phyloP scores from a whole-genome alignment of 805 yeast species.

The Sugiyamaella qingdaonensis region DNA sequence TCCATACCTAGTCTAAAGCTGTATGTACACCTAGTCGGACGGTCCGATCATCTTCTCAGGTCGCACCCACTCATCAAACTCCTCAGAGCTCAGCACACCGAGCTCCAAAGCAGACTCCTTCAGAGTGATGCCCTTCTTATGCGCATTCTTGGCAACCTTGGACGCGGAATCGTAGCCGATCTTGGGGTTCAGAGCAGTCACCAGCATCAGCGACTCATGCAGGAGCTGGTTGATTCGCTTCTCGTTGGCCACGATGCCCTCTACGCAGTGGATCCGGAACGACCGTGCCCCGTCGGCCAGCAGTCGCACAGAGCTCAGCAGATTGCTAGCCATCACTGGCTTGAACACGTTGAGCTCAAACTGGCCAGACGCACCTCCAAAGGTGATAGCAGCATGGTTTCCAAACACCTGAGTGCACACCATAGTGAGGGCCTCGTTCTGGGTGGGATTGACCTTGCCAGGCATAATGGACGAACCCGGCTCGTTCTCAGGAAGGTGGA shows the following conservation, averaged over 20 bases:
- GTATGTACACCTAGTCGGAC: constrained; percentile 30
- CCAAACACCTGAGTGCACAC: constrained; percentile 97
- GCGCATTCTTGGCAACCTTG: constrained; percentile 97
- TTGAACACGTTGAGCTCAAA: constrained; percentile 97
- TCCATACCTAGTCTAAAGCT: too few species aligned
- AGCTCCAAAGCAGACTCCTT: constrained; percentile 93
- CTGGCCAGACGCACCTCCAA: constrained; percentile 98
- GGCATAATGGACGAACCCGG: constrained; percentile 99
- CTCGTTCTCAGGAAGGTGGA: constrained; percentile 93
- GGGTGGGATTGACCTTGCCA: constrained; percentile 99
- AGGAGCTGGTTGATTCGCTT: constrained; percentile 82
- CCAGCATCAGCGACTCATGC: constrained; percentile 96
- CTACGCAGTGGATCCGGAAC: constrained; percentile 92
- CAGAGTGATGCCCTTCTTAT: constrained; percentile 93
- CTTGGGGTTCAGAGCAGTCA: constrained; percentile 97
- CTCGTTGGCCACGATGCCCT: constrained; percentile 84
- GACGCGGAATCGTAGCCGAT: constrained; percentile 98
- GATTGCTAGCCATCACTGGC: constrained; percentile 90
- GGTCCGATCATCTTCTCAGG: constrained; percentile 99
- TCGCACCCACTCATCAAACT: constrained; percentile 94
- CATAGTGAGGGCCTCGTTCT: constrained; percentile 98
- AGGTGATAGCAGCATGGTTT: constrained; percentile 90
- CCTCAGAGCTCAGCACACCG: constrained; percentile 74
- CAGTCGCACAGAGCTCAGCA: constrained; percentile 81
- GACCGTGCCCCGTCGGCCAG: constrained; percentile 86